These are phyloP conservation scores for Prunus salicina DNA, from an alignment of 306 rosid genomes.

Conservation along the genomic window DNA sequence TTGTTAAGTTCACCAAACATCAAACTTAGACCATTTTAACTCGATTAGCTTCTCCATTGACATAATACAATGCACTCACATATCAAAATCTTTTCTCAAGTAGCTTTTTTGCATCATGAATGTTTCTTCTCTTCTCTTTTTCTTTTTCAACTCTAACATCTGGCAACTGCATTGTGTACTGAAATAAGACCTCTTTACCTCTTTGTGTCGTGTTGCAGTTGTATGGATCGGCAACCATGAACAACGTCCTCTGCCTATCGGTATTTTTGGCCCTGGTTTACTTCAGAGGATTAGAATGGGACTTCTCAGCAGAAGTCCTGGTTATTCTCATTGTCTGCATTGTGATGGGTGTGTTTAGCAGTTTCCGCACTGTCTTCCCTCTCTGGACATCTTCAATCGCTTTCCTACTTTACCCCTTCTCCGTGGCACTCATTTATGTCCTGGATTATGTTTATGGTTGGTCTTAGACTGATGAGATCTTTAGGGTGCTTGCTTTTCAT, in stretches of 20 bases:
- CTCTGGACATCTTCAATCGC: constrained; percentile 84
- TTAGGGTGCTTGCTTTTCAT: not conserved
- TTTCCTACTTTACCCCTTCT: constrained; percentile 79
- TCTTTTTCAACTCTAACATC: not conserved
- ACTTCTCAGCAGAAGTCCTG: constrained; percentile 85
- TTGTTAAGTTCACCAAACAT: not conserved
- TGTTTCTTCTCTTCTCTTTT: too few species aligned
- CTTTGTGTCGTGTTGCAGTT: constrained; percentile 47
- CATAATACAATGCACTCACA: not conserved
- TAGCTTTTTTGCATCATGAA: not conserved
- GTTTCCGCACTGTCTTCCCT: constrained; percentile 83
- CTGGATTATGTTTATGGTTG: constrained; percentile 85
- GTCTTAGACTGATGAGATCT: constrained; percentile 44
- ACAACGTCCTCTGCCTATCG: constrained; percentile 83
- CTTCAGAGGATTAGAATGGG: constrained; percentile 74
- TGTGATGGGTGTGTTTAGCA: constrained; percentile 68
- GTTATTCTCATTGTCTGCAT: constrained; percentile 74
- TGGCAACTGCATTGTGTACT: constrained; percentile 2
- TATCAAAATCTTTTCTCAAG: not conserved
- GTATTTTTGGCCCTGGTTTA: constrained; percentile 92
- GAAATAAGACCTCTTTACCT: not conserved
- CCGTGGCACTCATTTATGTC: constrained; percentile 78
- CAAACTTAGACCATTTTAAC: not conserved
- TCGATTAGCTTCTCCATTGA: not conserved
- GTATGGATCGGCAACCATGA: constrained; percentile 92